phyloP scores from a whole-genome alignment of 768 basidiomycete species.

The Cantharellus cinnabarinus region DNA sequence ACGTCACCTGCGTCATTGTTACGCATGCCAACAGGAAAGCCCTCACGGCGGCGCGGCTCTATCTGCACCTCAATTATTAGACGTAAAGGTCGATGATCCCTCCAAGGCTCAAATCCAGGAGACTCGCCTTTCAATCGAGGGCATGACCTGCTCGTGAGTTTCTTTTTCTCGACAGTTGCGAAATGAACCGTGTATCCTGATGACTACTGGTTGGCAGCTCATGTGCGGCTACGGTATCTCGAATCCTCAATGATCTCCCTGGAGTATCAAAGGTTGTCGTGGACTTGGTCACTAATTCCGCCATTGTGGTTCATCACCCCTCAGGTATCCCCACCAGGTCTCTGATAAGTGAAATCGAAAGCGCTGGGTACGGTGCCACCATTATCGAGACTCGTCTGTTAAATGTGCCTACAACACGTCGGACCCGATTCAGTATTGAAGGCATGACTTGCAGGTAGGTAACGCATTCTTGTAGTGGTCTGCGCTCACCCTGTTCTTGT shows the following conservation, averaged over 20 bases:
- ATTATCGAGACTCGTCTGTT: neutral
- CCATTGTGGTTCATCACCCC: slow-evolving; percentile 8
- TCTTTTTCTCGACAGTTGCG: neutral
- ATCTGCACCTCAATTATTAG: neutral
- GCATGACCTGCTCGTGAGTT: slow-evolving; percentile 16
- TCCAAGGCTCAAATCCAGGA: neutral
- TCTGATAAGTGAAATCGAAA: slow-evolving; percentile 4
- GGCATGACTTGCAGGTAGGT: slow-evolving; percentile 11
- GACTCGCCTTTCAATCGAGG: slow-evolving; percentile 10
- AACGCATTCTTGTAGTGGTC: neutral
- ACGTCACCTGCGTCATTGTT: neutral
- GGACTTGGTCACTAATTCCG: slow-evolving; percentile 10
- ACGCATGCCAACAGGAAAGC: neutral
- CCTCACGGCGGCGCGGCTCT: neutral
- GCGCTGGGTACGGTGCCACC: slow-evolving; percentile 3
- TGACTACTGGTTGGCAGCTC: neutral
- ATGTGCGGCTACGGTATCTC: neutral
- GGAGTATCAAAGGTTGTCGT: slow-evolving; percentile 8
- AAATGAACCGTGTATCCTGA: neutral
- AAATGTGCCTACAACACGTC: neutral
- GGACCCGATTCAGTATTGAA: slow-evolving; percentile 5
- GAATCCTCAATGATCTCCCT: slow-evolving; percentile 11
- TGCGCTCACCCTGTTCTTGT: neutral
- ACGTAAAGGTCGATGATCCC: neutral
- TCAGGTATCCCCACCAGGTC: neutral